Evolutionary conservation across 352 stramenopile species (phyloP), one percentile per base, ranked within the genome.

Genomic region (Phytophthora sp.): DNA sequence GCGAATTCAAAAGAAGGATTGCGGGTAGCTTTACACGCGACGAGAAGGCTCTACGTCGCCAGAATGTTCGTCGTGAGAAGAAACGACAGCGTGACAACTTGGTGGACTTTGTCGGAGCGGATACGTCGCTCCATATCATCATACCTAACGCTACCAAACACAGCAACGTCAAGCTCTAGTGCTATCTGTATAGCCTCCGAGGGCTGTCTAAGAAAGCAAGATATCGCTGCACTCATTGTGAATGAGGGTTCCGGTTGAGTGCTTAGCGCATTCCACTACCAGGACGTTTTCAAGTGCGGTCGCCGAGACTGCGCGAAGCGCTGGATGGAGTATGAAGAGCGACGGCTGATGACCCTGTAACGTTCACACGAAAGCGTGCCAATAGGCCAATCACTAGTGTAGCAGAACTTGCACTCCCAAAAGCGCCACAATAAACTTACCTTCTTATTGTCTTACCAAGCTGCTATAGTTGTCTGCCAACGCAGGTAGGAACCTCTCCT

Each of bases 161-260:
- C 11, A 23, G 29, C 8, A 51, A 61, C 11, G 30, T 39, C 0
- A 36, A 60, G n/a, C 49, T 67, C 16, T 61, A 13, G 7, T 67
- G 54, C 27, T 41, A 45, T n/a, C n/a, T 70, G 1, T 65, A 36
- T 13, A 59, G 54, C 9, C 6, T 66, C 1, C 23, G 56, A 2
- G 49, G 55, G 4, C 29, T 65, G 2, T 2, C 5, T 0, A 41
- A 45, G 21, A 46, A 36, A 11, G 24, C 38, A 16, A 24, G 31
- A 6, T 62, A 33, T 4, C 41, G 63, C 1, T 66, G 61, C 15
- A 53, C 36, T 3, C 23, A 47, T 11, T 69, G 52, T 7, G 15
- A 63, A 8, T 26, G 36, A 8, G 60, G 51, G 3, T 69, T 69
- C n/a, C 61, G 63, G 52, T 58, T 18, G 61, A 63, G 13, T 69